Conservation (phyloP, 2,329 filamentous ascomycete genomes). For the Monosporascus cannonballus region DNA sequence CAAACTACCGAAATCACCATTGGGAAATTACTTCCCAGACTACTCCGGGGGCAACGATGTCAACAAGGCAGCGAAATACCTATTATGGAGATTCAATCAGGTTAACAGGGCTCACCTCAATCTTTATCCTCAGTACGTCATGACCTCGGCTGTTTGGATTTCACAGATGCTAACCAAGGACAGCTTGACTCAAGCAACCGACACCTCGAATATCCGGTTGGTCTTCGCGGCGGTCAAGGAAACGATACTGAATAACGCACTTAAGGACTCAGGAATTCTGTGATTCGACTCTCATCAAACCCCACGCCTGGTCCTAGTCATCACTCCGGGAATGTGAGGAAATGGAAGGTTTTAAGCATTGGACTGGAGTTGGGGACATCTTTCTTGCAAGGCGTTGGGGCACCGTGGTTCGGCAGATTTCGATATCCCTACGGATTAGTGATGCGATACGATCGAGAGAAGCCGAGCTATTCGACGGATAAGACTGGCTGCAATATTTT, state of each 20-base stretch:
- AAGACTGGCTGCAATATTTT: neutral
- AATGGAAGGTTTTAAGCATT: constrained; percentile 16
- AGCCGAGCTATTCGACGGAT: neutral
- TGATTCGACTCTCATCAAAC: constrained; percentile 35
- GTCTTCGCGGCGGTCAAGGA: constrained; percentile 99
- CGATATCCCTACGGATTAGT: neutral
- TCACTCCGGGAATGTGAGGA: constrained; percentile 11
- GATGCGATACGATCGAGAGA: neutral
- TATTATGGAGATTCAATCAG: constrained; percentile 98
- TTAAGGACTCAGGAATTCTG: constrained; percentile 96
- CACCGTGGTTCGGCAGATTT: neutral
- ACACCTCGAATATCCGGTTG: constrained; percentile 95
- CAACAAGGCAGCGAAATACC: constrained; percentile 95
- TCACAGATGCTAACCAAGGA: constrained; percentile 13
- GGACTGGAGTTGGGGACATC: neutral
- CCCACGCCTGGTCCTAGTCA: constrained; percentile 3
- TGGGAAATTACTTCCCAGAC: constrained; percentile 95
- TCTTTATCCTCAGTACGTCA: constrained; percentile 88
- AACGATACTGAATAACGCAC: constrained; percentile 94
- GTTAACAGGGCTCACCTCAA: constrained; percentile 95
- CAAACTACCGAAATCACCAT: constrained; percentile 81
- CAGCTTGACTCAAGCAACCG: constrained; percentile 95
- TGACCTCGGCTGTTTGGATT: neutral
- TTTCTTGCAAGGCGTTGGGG: neutral
- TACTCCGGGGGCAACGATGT: constrained; percentile 97